Evolutionary conservation across 768 basidiomycete genomes (phyloP).

Genomic region (Boletellus emodensis): DNA sequence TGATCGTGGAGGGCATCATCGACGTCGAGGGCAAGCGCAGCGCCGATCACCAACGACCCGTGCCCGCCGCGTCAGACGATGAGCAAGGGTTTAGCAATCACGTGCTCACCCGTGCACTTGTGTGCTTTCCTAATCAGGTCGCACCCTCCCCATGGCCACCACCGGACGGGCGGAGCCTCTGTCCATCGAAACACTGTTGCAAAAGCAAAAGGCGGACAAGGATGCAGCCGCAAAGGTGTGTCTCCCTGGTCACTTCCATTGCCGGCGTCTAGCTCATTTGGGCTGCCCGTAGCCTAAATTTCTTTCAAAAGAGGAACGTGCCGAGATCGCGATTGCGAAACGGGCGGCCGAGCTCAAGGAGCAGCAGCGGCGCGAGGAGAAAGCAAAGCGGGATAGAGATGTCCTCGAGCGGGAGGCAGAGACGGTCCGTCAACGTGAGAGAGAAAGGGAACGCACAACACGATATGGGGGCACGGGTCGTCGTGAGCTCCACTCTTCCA

Average conservation of each 20-base stretch:
- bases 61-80: slow-evolving; percentile 23
- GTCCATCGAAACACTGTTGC: slow-evolving; percentile 83
- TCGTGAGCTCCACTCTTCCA: slow-evolving; percentile 18
- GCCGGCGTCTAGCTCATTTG: neutral
- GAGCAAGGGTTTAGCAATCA: slow-evolving; percentile 20
- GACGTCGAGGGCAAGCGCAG: slow-evolving; percentile 13
- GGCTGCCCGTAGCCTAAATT: slow-evolving; percentile 74
- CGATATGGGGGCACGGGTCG: slow-evolving; percentile 40
- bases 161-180: slow-evolving; percentile 58
- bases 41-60: slow-evolving; percentile 18
- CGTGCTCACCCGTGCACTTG: slow-evolving; percentile 3
- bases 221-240: slow-evolving; percentile 85
- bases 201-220: slow-evolving; percentile 84
- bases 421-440: slow-evolving; percentile 52
- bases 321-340: slow-evolving; percentile 82
- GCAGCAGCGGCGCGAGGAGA: slow-evolving; percentile 64
- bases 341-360: slow-evolving; percentile 79
- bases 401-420: slow-evolving; percentile 74
- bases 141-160: slow-evolving; percentile 37
- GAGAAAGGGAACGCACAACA: slow-evolving; percentile 31
- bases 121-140: slow-evolving; percentile 11
- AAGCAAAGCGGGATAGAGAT: slow-evolving; percentile 57
- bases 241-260: neutral
- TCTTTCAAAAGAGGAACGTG: slow-evolving; percentile 88
- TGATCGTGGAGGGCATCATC: slow-evolving; percentile 7